Base-by-base conservation (phyloP, 352 stramenopile species). In the Bremia lactucae region DNA sequence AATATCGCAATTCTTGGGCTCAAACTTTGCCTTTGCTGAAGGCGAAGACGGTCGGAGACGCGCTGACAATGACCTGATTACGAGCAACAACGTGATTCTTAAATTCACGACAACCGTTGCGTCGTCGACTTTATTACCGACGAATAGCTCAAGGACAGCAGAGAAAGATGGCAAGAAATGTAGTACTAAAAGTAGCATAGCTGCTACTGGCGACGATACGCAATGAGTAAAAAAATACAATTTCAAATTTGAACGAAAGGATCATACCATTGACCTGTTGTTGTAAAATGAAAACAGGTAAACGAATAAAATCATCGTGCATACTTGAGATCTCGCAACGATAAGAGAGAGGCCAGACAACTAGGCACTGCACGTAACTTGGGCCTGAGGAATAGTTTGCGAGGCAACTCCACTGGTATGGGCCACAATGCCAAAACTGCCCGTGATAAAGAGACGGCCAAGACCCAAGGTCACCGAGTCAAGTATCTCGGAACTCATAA, bases 21-120 rank as follows among this genome's bases (percentile, higher is more conserved):
- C 67, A 14, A 86, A 87, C 36, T 77, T 87, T n/a, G 72, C 72
- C 16, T 91, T 86, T 46, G 78, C 75, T 18, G 78, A 91, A 47
- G 78, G 78, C 35, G 78, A 91, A 31, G 78, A 91, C 36, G 78
- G 78, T 2, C 68, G 78, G 2, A 74, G 72, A 3, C 61, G 82
- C 13, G 68, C 69, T 6, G 78, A 91, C 51, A 75, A 91, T 40
- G 78, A 88, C 18, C 62, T 60, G 20, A 82, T 87, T 21, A 62
- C 56, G 10, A 66, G 20, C 24, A 62, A 55, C 14, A 86, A 77
- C 22, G 40, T 87, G 19, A 87, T 91, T 26, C 56, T 91, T 36
- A 83, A 83, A 47, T 88, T 91, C 44, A 85, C 72, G 42, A 77
- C 67, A 1, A 83, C 65, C 6, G 68, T 77, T 38, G 62, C 59